Evolutionary conservation across 169 alveolate species (phyloP), one percentile per base, ranked within the genome.

Genomic region (Cryptosporidium andersoni): DNA sequence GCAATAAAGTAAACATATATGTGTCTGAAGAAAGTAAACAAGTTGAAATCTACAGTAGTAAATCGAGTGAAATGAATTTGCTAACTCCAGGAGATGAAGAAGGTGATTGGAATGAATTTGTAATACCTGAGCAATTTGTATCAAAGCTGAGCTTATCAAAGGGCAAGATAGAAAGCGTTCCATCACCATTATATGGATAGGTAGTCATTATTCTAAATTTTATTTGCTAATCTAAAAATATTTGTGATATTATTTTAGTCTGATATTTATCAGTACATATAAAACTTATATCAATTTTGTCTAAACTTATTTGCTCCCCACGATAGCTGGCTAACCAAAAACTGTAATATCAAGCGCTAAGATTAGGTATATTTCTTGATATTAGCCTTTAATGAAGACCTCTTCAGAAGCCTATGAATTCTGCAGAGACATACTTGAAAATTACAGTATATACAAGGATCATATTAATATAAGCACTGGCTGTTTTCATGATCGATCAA

Each of bases 121-220:
- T 89, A 9, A 85, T 85, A 51, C 91, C 91, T 62, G 90, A 85
- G n/a, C 91, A 85, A 48, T 85, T 80, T 63, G 85, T 74, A 4
- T 43, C 85, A 6, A 74, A 56, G 45, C 60, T 58, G 49, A 74
- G 48, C 34, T 66, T 58, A 74, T 7, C 74, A 39, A 74, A 74
- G 36, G 67, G 67, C 7, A 74, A 74, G 40, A n/a, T 74, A 45
- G 85, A 74, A 47, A 74, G 85, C 43, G 34, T 48, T 43, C 74
- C 60, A 9, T 74, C 85, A 8, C 85, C 85, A 43, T 36, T 74
- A 2, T 74, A 74, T 48, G 85, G 85, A 42, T 74, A 47, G 60
- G 45, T n/a, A 12, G 12, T 58, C 48, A 51, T 36, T 43, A 34
- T 49, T 25, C 25, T 25, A 25, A 25, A 25, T 25, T 25, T 25